Conservation (phyloP, 1,284 basidiomycete genomes). For the Leccinum insolens region DNA sequence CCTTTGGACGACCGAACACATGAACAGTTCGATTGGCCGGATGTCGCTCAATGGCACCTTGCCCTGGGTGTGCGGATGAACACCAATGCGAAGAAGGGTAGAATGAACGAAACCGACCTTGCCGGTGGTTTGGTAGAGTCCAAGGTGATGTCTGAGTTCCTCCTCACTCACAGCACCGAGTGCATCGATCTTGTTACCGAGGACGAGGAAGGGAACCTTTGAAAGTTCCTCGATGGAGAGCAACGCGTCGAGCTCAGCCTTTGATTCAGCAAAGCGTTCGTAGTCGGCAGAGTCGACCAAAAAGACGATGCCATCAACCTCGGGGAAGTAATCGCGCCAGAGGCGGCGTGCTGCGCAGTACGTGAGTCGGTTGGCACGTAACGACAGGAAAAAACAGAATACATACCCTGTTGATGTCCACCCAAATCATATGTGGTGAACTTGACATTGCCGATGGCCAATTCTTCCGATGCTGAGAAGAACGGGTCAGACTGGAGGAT, state of each 20-base stretch:
- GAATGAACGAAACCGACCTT: constrained; percentile 63
- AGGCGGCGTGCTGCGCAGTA: constrained; percentile 83
- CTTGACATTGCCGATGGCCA: constrained; percentile 98
- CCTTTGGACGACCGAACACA: constrained; percentile 99
- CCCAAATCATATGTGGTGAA: constrained; percentile 99
- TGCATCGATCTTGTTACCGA: constrained; percentile 99
- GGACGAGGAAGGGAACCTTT: constrained; percentile 97
- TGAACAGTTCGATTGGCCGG: constrained; percentile 98
- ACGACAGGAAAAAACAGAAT: constrained; percentile 6
- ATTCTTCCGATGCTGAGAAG: constrained; percentile 91
- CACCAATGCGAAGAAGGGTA: neutral
- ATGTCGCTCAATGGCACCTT: constrained; percentile 97
- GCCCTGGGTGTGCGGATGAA: constrained; percentile 57
- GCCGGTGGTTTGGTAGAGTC: constrained; percentile 98
- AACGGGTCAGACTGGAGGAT: constrained; percentile 2
- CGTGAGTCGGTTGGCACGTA: constrained; percentile 10
- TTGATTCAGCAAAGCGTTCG: constrained; percentile 95
- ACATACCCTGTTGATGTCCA: constrained; percentile 92
- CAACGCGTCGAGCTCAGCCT: constrained; percentile 95
- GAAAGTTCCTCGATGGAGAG: constrained; percentile 92
- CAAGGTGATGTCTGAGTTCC: constrained; percentile 93
- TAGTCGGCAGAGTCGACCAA: constrained; percentile 97
- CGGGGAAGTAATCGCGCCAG: constrained; percentile 99
- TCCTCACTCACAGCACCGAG: constrained; percentile 97
- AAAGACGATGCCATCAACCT: constrained; percentile 99